A percentile compares a stretch with the other conserved stretches of the same genome.
Conservation (phyloP, 1,284 basidiomycete species). For the Chalciporus sp. region DNA sequence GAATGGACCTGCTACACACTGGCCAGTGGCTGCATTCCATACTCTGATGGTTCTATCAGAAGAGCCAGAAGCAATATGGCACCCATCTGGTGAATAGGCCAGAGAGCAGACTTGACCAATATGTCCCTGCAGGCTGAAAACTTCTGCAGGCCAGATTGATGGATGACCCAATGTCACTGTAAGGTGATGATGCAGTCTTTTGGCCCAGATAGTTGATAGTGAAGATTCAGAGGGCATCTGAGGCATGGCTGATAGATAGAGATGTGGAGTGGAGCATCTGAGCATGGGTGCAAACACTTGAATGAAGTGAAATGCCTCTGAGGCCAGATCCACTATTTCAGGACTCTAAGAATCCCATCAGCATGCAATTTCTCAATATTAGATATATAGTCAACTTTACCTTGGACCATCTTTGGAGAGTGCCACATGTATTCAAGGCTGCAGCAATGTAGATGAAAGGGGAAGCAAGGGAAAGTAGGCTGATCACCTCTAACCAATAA, state of each 20-base stretch:
- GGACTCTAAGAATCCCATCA: too few relatives aligned
- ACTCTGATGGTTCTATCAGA: background rate
- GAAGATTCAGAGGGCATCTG: background rate
- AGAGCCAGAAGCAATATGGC: constrained; percentile 4
- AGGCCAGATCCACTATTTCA: constrained; percentile 19
- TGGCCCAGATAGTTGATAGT: too few relatives aligned
- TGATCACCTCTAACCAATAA: constrained; percentile 11
- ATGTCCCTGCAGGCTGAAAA: too few relatives aligned
- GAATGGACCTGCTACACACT: constrained; percentile 2
- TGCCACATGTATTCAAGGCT: constrained; percentile 14
- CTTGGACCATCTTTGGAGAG: constrained; percentile 20
- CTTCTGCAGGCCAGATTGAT: too few relatives aligned
- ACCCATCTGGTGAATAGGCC: constrained; percentile 20
- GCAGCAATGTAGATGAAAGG: constrained; percentile 3
- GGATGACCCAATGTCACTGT: too few relatives aligned
- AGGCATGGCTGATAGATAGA: background rate
- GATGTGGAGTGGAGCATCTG: background rate
- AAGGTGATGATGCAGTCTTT: too few relatives aligned
- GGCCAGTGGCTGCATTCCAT: constrained; percentile 7
- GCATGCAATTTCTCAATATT: too few relatives aligned
- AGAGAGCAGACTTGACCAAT: background rate
- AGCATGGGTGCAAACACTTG: constrained; percentile 3
- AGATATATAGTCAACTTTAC: too few relatives aligned
- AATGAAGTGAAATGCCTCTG: constrained; percentile 13
- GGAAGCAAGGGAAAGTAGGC: too few relatives aligned